Evolutionary conservation across 2,329 filamentous ascomycete species (phyloP).

Genomic region (Emydomyces testavorans): DNA sequence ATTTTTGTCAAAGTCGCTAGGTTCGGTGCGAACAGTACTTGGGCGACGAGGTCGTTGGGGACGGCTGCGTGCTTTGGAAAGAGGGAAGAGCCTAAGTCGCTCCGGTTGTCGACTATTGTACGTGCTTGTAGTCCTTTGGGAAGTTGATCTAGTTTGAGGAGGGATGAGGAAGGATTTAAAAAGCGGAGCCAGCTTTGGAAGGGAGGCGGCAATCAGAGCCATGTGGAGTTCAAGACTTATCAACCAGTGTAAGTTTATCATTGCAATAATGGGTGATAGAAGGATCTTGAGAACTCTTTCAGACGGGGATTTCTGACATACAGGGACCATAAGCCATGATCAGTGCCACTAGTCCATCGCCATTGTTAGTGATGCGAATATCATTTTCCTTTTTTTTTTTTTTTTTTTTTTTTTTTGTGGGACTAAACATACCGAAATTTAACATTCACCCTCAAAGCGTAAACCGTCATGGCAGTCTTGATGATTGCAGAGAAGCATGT

Average conservation of each 20-base stretch:
- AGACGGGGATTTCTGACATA: conserved; percentile 9
- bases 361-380: neutral
- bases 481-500: conserved; percentile 33
- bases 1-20: conserved; percentile 4
- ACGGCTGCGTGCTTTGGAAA: neutral
- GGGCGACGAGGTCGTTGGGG: neutral
- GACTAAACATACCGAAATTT: conserved; percentile 26
- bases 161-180: conserved; percentile 19
- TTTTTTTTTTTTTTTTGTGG: too few relatives aligned
- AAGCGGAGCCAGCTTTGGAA: conserved; percentile 32
- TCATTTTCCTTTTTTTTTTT: too few relatives aligned
- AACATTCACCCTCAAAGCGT: conserved; percentile 24
- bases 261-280: neutral
- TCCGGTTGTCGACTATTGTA: neutral
- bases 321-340: conserved; percentile 18
- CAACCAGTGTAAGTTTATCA: neutral
- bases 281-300: neutral
- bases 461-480: conserved; percentile 32
- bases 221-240: conserved; percentile 33
- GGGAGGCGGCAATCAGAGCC: conserved; percentile 33
- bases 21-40: neutral
- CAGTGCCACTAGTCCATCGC: conserved; percentile 10
- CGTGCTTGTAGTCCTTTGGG: neutral
- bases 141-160: neutral
- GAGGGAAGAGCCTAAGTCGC: neutral